These are phyloP conservation scores for Cornus suecica DNA, from an alignment of 148 eudicot species.

Conservation along the genomic window DNA sequence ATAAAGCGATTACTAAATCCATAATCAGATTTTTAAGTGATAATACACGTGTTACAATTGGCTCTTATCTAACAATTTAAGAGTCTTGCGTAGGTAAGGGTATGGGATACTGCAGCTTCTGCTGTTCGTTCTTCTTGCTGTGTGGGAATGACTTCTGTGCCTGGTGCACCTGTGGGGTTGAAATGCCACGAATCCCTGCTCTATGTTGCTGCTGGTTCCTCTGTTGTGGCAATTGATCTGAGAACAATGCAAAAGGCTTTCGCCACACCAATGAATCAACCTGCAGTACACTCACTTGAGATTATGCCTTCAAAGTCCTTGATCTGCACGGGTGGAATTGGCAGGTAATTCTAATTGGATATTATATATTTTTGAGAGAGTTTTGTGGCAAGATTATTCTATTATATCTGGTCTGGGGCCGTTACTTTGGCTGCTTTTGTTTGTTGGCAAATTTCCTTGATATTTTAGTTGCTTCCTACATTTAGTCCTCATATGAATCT, in stretches of 20 bases:
- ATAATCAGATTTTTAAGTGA: background rate
- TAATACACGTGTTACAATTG: background rate
- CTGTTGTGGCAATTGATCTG: constrained; percentile 59
- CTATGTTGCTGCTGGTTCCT: constrained; percentile 60
- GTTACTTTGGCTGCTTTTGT: background rate
- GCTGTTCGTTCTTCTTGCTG: constrained; percentile 61
- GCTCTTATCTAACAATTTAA: background rate
- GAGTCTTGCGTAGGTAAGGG: constrained; percentile 42
- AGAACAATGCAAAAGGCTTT: constrained; percentile 63
- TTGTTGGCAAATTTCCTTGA: background rate
- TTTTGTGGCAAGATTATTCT: background rate
- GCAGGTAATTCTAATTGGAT: constrained; percentile 35
- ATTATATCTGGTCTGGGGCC: background rate
- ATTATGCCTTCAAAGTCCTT: constrained; percentile 62
- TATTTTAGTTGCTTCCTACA: too few relatives aligned
- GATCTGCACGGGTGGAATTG: constrained; percentile 58
- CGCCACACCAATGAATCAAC: constrained; percentile 28
- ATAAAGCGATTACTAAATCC: background rate
- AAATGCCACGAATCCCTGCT: constrained; percentile 70
- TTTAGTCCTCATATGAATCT: background rate
- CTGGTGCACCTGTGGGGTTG: constrained; percentile 55
- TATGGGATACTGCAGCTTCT: constrained; percentile 68
- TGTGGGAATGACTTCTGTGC: constrained; percentile 52
- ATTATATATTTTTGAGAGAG: background rate
- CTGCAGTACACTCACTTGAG: constrained; percentile 49